Evolutionary conservation across 345 rosid genomes (phyloP), one percentile per base, ranked within the genome.

Genomic region (Punica granatum): DNA sequence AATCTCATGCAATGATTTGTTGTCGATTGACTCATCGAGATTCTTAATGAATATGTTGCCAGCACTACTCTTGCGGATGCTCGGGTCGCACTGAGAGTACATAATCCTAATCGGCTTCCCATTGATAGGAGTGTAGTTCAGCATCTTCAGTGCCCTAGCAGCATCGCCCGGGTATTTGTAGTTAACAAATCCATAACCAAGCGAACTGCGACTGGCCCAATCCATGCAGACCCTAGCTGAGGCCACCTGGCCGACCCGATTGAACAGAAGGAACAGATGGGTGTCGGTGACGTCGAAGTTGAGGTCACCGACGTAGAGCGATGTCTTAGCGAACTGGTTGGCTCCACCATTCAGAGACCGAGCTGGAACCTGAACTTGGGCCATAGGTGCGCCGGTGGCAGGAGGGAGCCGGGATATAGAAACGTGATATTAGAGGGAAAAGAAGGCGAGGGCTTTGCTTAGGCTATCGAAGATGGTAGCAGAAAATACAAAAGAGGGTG

Each of bases 21-120:
- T 92, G 78, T 93, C 98, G 30, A 93, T 93, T 8, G 78, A 81
- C 78, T 86, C 85, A 73, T 90, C 97, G 65, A 93, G 76, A 74
- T 93, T 93, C 97, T 89, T 89, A 70, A 93, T 91, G 66, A 86
- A 93, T 28, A 93, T 93, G 71, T 93, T 93, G 42, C 99, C 97
- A 21, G 94, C 69, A 43, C 99, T 97, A 85, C 97, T 90, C 77
- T 80, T 85, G 62, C 89, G 90, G 73, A 84, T 66, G 64, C 84
- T 86, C 10, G 91, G 88, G 69, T 88, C 92, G 30, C 92, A 88
- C 64, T 82, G 93, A 59, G 97, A 93, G 72, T 85, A 89, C 97
- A 89, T 89, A 44, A 93, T 73, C 81, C 98, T 83, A 25, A 93
- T 81, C 42, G 92, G 83, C 65, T 75, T 87, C 30, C 89, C 97